A percentile compares a stretch with the other conserved stretches of the same genome.
Evolutionary conservation across 371 early-diverging fungal genomes (phyloP).

Genomic region (Mycotypha africana): DNA sequence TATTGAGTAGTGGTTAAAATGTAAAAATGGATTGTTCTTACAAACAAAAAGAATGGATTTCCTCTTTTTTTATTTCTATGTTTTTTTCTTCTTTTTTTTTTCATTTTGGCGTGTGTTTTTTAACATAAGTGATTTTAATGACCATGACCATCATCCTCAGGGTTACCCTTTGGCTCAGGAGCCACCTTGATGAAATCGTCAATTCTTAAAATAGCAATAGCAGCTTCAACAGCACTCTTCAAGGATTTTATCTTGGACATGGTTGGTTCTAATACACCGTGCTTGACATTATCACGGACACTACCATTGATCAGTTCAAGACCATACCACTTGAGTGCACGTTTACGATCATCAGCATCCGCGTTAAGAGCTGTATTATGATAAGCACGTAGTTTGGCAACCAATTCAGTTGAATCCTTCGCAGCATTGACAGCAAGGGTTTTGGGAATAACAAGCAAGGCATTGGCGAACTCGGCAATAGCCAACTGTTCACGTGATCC

Average conservation of each 20-base stretch:
- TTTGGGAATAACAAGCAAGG: slow-evolving; percentile 97
- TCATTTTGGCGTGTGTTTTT: not conserved
- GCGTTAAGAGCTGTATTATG: slow-evolving; percentile 82
- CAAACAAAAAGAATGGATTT: too few relatives aligned
- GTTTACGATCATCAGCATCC: slow-evolving; percentile 63
- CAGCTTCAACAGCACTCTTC: slow-evolving; percentile 99
- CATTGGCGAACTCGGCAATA: slow-evolving; percentile 97
- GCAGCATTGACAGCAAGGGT: slow-evolving; percentile 99
- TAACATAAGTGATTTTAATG: slow-evolving; percentile 36
- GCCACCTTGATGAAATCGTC: slow-evolving; percentile 96
- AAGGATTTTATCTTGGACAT: slow-evolving; percentile 98
- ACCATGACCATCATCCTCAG: slow-evolving; percentile 50
- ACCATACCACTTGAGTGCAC: slow-evolving; percentile 84
- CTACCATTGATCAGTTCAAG: slow-evolving; percentile 94
- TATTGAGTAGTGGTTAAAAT: too few relatives aligned
- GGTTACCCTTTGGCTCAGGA: slow-evolving; percentile 37
- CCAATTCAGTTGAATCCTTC: slow-evolving; percentile 95
- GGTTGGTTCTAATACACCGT: slow-evolving; percentile 99
- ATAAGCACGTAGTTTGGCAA: slow-evolving; percentile 93
- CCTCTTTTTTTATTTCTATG: too few relatives aligned
- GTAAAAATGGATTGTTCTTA: too few relatives aligned
- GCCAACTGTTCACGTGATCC: slow-evolving; percentile 93
- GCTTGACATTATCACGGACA: slow-evolving; percentile 92
- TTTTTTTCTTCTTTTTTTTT: slow-evolving; percentile 2
- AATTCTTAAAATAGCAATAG: slow-evolving; percentile 98